Evolutionary conservation across 495 filamentous ascomycete species (phyloP), one percentile per base, ranked within the genome.

Genomic region (Aspergillus sclerotioniger): DNA sequence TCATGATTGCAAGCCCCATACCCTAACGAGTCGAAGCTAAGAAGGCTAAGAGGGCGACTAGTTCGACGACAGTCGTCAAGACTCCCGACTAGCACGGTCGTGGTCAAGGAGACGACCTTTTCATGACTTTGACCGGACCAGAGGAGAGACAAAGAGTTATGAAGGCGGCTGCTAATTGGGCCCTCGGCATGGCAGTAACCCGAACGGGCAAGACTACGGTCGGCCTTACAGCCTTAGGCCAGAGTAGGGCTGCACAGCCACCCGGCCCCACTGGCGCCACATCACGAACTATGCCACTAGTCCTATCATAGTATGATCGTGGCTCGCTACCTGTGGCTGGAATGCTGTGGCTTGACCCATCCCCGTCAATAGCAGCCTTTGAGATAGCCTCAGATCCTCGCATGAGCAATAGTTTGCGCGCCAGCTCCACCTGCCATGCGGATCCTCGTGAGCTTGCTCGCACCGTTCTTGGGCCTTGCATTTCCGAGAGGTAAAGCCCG

Each of bases 311-410:
- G 51, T 45, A n/a, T 12, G 13, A n/a, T 41, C 47, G 61, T 63
- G 56, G 55, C 54, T 56, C 12, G 37, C 28, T 39, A 50, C 58
- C 50, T 65, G 67, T 67, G 64, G 60, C 61, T 59, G 41, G 51
- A 59, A 41, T 17, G 31, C 51, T 59, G 66, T 66, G 66, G 66
- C 66, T 69, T 61, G 60, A 68, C 62, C 54, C 61, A 55, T 45
- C 46, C 25, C 49, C 17, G 56, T 41, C 49, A 55, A 62, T 57
- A 58, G 54, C 17, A 25, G n/a, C 49, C 29, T 56, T 35, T 25
- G 46, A 10, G 53, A 61, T 62, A 62, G 57, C 50, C 31, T 62
- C 52, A 63, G 41, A 59, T 58, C 62, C 50, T 59, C 48, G 51
- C 31, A 57, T 57, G 46, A 31, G 57, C 57, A 54, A 52, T 49